Conservation (phyloP, 768 basidiomycete species). For the Botryobasidium botryosum region DNA sequence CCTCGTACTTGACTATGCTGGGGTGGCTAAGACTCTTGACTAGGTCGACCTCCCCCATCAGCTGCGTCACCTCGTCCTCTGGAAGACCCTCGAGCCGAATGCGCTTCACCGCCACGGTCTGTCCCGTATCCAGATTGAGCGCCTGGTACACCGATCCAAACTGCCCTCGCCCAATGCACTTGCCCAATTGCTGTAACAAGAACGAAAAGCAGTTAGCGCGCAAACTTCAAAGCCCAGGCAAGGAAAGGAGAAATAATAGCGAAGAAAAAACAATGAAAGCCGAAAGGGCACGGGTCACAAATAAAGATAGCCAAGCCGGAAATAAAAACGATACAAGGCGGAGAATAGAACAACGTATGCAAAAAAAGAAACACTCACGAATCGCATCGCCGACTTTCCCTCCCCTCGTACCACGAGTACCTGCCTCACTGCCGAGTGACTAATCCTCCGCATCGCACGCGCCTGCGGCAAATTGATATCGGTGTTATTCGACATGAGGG, state of each 20-base stretch:
- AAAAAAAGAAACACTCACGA: conserved; percentile 35
- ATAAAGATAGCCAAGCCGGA: too few relatives aligned
- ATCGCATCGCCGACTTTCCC: conserved; percentile 62
- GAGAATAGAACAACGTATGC: too few relatives aligned
- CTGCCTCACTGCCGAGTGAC: too few relatives aligned
- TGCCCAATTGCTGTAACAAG: conserved; percentile 71
- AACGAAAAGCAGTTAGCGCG: conserved; percentile 11
- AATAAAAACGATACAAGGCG: too few relatives aligned
- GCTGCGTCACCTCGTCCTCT: conserved; percentile 75
- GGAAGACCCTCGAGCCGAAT: conserved; percentile 80
- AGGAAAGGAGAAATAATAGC: not conserved
- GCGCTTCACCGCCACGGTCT: conserved; percentile 98
- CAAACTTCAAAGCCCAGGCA: conserved; percentile 3
- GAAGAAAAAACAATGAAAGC: conserved; percentile 1
- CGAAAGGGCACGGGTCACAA: too few relatives aligned
- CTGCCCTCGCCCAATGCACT: conserved; percentile 92
- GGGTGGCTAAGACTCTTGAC: conserved; percentile 85
- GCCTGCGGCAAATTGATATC: too few relatives aligned
- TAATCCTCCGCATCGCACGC: too few relatives aligned
- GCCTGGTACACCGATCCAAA: conserved; percentile 94
- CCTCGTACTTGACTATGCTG: conserved; percentile 94
- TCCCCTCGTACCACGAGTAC: conserved; percentile 65
- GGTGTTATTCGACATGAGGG: too few relatives aligned
- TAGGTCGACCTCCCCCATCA: conserved; percentile 90
- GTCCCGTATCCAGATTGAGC: conserved; percentile 81